Conservation (phyloP, 306 rosid species). For the Lathyrus oleraceus region DNA sequence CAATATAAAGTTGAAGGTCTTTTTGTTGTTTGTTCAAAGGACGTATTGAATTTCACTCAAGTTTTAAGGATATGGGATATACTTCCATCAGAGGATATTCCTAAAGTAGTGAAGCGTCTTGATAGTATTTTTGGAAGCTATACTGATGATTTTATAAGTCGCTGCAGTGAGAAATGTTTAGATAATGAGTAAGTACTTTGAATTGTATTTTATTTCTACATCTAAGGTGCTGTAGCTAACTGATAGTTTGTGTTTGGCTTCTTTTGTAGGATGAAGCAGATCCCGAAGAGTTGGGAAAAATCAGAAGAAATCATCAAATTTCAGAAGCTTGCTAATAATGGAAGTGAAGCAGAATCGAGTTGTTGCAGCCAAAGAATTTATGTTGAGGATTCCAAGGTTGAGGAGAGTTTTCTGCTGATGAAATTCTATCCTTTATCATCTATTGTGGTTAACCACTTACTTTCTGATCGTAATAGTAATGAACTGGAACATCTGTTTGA, state of each 20-base stretch:
- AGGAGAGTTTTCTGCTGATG: slow-evolving; percentile 74
- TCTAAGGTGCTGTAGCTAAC: background rate
- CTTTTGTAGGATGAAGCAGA: slow-evolving; percentile 46
- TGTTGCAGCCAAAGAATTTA: no score
- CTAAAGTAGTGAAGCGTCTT: slow-evolving; percentile 59
- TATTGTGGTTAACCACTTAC: slow-evolving; percentile 54
- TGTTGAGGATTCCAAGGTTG: slow-evolving; percentile 75
- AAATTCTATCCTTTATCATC: slow-evolving; percentile 68
- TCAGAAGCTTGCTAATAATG: slow-evolving; percentile 39
- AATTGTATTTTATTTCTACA: slow-evolving; percentile 1
- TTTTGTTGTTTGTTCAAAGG: slow-evolving; percentile 57
- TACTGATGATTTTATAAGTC: slow-evolving; percentile 50
- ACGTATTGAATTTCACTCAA: slow-evolving; percentile 52
- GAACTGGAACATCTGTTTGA: slow-evolving; percentile 75
- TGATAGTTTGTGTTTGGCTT: slow-evolving; percentile 6
- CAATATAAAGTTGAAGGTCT: slow-evolving; percentile 59
- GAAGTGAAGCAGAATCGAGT: slow-evolving; percentile 33
- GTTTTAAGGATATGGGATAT: slow-evolving; percentile 74
- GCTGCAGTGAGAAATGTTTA: slow-evolving; percentile 51
- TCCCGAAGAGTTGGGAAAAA: slow-evolving; percentile 56
- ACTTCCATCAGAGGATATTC: slow-evolving; percentile 52
- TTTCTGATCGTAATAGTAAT: slow-evolving; percentile 48
- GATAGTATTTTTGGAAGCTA: slow-evolving; percentile 58
- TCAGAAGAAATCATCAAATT: slow-evolving; percentile 41
- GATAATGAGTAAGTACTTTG: slow-evolving; percentile 49